Conservation (phyloP, 768 basidiomycete species). For the Rhizopogon vulgaris region DNA sequence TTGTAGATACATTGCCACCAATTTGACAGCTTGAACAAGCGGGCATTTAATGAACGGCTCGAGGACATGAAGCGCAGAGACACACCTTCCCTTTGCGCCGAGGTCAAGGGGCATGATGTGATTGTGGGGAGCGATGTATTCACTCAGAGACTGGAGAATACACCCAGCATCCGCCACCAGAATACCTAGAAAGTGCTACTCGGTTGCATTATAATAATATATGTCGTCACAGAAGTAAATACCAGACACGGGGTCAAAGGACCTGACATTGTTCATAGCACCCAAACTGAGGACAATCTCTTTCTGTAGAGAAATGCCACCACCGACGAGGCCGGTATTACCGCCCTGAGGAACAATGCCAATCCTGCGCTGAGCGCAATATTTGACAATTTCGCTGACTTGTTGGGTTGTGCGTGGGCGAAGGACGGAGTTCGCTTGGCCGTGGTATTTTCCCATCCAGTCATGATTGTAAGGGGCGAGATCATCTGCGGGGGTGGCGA, state of each 20-base stretch:
- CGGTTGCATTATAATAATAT: slow-evolving; percentile 5
- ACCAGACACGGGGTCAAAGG: slow-evolving; percentile 84
- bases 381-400: slow-evolving; percentile 83
- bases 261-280: slow-evolving; percentile 77
- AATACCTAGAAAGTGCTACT: slow-evolving; percentile 50
- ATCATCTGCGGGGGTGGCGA: slow-evolving; percentile 47
- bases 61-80: not conserved
- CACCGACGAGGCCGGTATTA: slow-evolving; percentile 96
- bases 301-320: slow-evolving; percentile 81
- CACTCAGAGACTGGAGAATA: slow-evolving; percentile 81
- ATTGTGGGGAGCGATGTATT: slow-evolving; percentile 79
- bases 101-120: slow-evolving; percentile 97
- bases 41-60: slow-evolving; percentile 2
- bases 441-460: slow-evolving; percentile 95
- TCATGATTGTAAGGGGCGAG: slow-evolving; percentile 80
- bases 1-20: slow-evolving; percentile 94
- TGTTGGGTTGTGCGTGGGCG: slow-evolving; percentile 85
- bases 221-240: slow-evolving; percentile 8
- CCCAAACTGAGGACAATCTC: slow-evolving; percentile 83
- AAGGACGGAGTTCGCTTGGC: slow-evolving; percentile 77
- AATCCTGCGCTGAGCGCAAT: slow-evolving; percentile 76
- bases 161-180: slow-evolving; percentile 93
- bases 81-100: slow-evolving; percentile 90
- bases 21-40: slow-evolving; percentile 75
- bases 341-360: slow-evolving; percentile 97